Percentiles rank a stretch among this genome's conserved stretches.
phyloP scores from a whole-genome alignment of 2,329 filamentous ascomycete species.

The Pseudodiploospora longispora region DNA sequence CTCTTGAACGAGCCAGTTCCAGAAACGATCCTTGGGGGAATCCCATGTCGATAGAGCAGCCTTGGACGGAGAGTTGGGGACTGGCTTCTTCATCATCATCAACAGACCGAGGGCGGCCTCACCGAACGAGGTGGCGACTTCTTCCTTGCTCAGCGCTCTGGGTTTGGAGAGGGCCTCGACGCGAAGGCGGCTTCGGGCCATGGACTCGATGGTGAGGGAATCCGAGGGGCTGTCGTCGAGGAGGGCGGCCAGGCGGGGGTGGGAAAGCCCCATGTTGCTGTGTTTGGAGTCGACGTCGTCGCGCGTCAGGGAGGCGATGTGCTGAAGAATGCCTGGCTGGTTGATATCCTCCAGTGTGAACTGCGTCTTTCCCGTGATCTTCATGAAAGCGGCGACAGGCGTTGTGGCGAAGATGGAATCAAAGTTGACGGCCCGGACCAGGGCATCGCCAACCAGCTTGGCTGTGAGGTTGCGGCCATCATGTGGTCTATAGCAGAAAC shows the following conservation, averaged over 20 bases:
- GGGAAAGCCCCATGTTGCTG: background rate
- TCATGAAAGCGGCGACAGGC: slow-evolving; percentile 7
- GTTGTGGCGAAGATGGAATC: slow-evolving; percentile 3
- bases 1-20: slow-evolving; percentile 9
- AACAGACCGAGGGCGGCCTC: slow-evolving; percentile 8
- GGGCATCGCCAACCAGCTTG: slow-evolving; percentile 11
- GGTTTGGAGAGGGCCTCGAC: slow-evolving; percentile 9
- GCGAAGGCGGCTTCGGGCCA: slow-evolving; percentile 7
- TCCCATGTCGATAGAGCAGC: background rate
- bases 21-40: slow-evolving; percentile 7
- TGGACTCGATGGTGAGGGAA: slow-evolving; percentile 5
- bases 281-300: slow-evolving; percentile 7
- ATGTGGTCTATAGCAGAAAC: slow-evolving; percentile 6
- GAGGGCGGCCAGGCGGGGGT: slow-evolving; percentile 7
- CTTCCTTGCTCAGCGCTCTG: slow-evolving; percentile 2
- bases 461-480: slow-evolving; percentile 12
- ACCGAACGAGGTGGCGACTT: slow-evolving; percentile 1
- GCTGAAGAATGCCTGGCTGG: slow-evolving; percentile 10
- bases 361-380: background rate
- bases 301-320: slow-evolving; percentile 9
- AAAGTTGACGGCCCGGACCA: slow-evolving; percentile 12
- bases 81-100: slow-evolving; percentile 9
- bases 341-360: slow-evolving; percentile 11
- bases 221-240: slow-evolving; percentile 7
- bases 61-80: slow-evolving; percentile 4